phyloP scores from a whole-genome alignment of 176 grass and related monocot genomes.

The Avena eriantha region DNA sequence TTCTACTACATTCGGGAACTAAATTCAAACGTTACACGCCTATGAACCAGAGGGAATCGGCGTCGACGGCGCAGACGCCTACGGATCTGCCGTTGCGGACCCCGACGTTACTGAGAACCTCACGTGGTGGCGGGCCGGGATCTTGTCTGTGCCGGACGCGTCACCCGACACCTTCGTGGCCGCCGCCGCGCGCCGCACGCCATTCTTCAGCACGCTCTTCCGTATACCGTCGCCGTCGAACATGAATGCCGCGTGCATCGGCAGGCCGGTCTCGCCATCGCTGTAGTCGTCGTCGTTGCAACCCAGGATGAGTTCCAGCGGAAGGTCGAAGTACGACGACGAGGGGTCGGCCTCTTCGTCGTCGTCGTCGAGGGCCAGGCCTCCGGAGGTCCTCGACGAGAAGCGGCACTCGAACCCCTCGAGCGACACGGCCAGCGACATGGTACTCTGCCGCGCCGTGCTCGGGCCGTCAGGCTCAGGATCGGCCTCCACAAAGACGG shows the following conservation, averaged over 20 bases:
- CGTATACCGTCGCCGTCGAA: conserved; percentile 68
- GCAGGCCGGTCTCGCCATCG: conserved; percentile 55
- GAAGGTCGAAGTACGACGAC: conserved; percentile 65
- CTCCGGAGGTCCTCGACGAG: conserved; percentile 47
- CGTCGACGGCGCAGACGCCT: conserved; percentile 31
- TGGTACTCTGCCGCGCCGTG: conserved; percentile 43
- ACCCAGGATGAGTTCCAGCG: conserved; percentile 70
- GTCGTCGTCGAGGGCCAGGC: conserved; percentile 23
- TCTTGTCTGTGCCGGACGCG: conserved; percentile 25
- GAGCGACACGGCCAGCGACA: conserved; percentile 64
- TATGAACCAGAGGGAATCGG: conserved; percentile 31
- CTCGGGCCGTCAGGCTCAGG: neutral
- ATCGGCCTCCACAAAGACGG: conserved; percentile 11
- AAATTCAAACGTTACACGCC: neutral
- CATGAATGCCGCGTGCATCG: conserved; percentile 69
- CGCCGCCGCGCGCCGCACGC: conserved; percentile 31
- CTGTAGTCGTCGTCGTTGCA: conserved; percentile 48
- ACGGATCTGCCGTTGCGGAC: conserved; percentile 33
- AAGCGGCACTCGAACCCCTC: conserved; percentile 66
- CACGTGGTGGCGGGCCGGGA: conserved; percentile 30
- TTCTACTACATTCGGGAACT: neutral
- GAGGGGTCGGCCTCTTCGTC: neutral
- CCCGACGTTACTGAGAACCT: conserved; percentile 51
- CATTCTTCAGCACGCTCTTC: conserved; percentile 55
- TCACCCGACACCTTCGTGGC: conserved; percentile 40